Percentiles rank a stretch among this genome's conserved stretches.
These are phyloP conservation scores for Pneumocystis oryctolagi DNA, from an alignment of 1,139 yeast genomes.

Conservation along the genomic window DNA sequence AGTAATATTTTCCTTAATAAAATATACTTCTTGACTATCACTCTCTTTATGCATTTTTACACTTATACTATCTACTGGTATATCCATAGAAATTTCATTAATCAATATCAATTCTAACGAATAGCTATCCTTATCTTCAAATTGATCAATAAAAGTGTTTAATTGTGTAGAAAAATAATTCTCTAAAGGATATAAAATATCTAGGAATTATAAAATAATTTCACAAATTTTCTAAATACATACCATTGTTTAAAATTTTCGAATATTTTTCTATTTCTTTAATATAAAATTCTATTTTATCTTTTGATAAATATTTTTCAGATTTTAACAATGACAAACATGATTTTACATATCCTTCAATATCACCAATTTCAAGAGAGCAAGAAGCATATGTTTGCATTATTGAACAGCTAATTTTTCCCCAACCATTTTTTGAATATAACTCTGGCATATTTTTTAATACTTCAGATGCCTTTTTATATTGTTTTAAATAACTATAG, in stretches of 20 bases:
- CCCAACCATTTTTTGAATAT: slow-evolving; percentile 62
- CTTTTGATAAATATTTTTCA: slow-evolving; percentile 16
- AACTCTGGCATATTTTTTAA: slow-evolving; percentile 54
- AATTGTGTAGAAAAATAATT: background rate
- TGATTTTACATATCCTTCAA: slow-evolving; percentile 18
- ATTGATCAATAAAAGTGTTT: background rate
- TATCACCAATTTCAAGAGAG: slow-evolving; percentile 33
- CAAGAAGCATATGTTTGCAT: slow-evolving; percentile 57
- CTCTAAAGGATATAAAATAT: background rate
- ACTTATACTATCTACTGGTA: background rate
- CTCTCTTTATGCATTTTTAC: background rate
- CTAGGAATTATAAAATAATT: background rate
- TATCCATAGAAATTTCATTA: background rate
- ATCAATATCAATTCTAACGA: background rate
- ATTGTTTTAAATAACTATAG: slow-evolving; percentile 44
- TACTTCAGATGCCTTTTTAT: slow-evolving; percentile 45
- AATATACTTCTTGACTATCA: background rate
- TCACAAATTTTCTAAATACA: background rate
- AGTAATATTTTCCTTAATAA: background rate
- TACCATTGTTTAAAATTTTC: background rate
- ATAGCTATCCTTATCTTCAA: background rate
- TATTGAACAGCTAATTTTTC: slow-evolving; percentile 47
- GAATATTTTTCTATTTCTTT: background rate
- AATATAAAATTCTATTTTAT: slow-evolving; percentile 12
- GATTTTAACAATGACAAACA: slow-evolving; percentile 23